These are phyloP conservation scores for Blepharisma undulans DNA, from an alignment of 169 alveolate species.

Conservation along the genomic window DNA sequence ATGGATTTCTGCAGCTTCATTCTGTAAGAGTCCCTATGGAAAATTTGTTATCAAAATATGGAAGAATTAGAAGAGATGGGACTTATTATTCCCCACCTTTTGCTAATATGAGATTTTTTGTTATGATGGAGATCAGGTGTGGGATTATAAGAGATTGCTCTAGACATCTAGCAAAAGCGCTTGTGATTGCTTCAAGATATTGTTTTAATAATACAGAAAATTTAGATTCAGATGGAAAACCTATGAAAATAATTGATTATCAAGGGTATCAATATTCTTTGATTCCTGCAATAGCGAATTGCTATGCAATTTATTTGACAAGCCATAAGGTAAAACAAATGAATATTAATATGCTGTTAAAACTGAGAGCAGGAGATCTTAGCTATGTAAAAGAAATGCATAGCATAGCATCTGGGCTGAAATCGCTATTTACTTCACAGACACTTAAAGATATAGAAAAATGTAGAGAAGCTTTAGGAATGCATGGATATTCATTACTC, in stretches of 20 bases:
- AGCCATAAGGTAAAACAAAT: background rate
- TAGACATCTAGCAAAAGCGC: background rate
- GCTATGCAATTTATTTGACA: background rate
- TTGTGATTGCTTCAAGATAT: background rate
- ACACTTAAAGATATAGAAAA: background rate
- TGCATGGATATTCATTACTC: conserved; percentile 61
- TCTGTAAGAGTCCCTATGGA: conserved; percentile 55
- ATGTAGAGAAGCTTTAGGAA: conserved; percentile 59
- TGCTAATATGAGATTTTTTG: background rate
- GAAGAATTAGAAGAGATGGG: conserved; percentile 44
- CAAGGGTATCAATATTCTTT: background rate
- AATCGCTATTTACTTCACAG: conserved; percentile 37
- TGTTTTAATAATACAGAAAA: background rate
- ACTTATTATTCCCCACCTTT: background rate
- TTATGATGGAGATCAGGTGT: conserved; percentile 31
- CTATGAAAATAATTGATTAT: background rate
- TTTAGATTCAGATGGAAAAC: background rate
- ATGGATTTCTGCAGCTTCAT: conserved; percentile 47
- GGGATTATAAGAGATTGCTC: conserved; percentile 6
- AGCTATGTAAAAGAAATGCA: conserved; percentile 26
- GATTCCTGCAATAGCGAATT: background rate
- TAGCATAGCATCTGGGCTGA: conserved; percentile 19
- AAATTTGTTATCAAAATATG: conserved; percentile 37
- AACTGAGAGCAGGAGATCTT: background rate
- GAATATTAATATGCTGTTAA: background rate